Evolutionary conservation across 257 asterid genomes (phyloP).

Genomic region (Capsicum pubescens): DNA sequence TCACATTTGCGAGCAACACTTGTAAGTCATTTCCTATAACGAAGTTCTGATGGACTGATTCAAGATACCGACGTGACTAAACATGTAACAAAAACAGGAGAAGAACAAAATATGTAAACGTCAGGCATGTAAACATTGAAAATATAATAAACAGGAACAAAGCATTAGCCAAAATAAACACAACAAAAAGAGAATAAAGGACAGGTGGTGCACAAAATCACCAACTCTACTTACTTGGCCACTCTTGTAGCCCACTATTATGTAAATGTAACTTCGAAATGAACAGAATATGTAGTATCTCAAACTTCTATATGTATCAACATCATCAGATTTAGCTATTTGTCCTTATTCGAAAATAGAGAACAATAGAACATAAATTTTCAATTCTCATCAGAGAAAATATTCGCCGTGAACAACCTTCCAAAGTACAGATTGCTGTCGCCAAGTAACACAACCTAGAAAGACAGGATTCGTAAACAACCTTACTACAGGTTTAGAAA

Average conservation of each 20-base stretch:
- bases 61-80: neutral
- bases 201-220: neutral
- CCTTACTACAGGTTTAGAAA: neutral
- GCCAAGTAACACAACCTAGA: neutral
- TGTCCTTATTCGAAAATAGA: neutral
- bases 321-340: neutral
- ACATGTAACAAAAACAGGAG: neutral
- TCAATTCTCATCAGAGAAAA: neutral
- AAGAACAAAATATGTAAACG: neutral
- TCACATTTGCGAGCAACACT: neutral
- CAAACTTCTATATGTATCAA: neutral
- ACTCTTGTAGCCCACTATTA: no score
- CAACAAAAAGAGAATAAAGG: neutral
- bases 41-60: neutral
- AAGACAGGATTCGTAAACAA: neutral
- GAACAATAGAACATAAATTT: neutral
- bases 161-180: neutral
- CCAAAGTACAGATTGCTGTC: neutral
- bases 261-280: neutral
- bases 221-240: no score
- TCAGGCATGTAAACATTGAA: neutral
- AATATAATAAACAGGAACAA: neutral
- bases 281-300: neutral
- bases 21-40: neutral
- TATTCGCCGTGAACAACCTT: neutral